Evolutionary conservation across 495 filamentous ascomycete species (phyloP), one percentile per base, ranked within the genome.

Genomic region (Hypoxylon lienhwacheense): DNA sequence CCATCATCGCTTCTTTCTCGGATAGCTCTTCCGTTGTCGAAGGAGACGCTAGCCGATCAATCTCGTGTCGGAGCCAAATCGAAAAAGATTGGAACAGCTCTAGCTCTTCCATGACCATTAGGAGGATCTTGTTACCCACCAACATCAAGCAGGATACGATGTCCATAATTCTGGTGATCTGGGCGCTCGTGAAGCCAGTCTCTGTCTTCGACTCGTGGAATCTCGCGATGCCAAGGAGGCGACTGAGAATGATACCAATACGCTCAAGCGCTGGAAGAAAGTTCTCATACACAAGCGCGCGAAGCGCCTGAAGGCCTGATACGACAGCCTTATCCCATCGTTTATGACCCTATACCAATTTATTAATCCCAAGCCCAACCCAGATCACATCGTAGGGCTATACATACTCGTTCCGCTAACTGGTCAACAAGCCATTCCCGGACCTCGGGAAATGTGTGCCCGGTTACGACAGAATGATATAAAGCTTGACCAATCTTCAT

Each of bases 391-490:
- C 28, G 1, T 5, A 44, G 5, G n/a, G 26, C 20, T 54, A 16
- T 24, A 63, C 78, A 52, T 78, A 93, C 91, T 61, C 89, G 78
- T 59, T 97, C 93, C 20, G 82, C 83, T 20, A 98, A 71, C 55
- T 87, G 86, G 70, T 97, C 92, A 4, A 91, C 82, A 2, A 98
- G 70, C 83, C 95, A 98, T 65, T 97, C 93, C 61, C 80, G 82
- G 42, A 97, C 74, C 16, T 81, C 77, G 15, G 82, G 78, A 58
- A 85, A 86, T 15, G 88, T 91, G 67, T 91, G 79, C 0, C 91
- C 91, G 5, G 91, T 96, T 5, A 87, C 83, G 7, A 91, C 87
- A 1, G 95, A 77, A 66, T 97, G 91, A 68, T 89, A 96, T 21
- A 92, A 69, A 11, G 86, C 88, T 39, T 89, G 84, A 1, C 87